Evolutionary conservation across 177 flowering plant species (phyloP).

Genomic region (Vitis hybrid): DNA sequence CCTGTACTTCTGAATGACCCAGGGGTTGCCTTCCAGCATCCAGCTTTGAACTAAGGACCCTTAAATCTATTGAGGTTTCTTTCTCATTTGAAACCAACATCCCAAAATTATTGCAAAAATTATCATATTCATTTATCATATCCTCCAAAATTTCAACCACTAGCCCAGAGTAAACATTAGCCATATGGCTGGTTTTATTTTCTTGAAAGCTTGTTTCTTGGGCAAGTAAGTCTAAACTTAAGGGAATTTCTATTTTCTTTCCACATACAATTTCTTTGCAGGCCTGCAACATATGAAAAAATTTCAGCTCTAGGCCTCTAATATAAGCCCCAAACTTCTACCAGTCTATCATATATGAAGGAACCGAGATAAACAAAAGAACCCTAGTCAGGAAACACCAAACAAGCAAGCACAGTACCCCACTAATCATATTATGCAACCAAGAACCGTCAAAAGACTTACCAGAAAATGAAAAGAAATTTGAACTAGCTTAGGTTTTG

Average conservation of each 20-base stretch:
- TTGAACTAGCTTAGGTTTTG: too few relatives aligned
- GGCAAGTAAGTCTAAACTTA: background rate
- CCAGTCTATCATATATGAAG: background rate
- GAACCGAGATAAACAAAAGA: background rate
- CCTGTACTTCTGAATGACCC: conserved; percentile 3
- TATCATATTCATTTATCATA: background rate
- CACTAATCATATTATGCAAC: too few relatives aligned
- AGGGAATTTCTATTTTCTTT: conserved; percentile 10
- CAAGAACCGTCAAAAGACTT: background rate
- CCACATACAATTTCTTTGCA: conserved; percentile 9
- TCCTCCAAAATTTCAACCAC: background rate
- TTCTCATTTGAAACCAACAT: conserved; percentile 1
- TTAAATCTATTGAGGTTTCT: conserved; percentile 1
- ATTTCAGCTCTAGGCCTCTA: background rate
- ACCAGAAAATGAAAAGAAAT: background rate
- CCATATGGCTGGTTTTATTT: background rate
- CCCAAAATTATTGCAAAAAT: background rate
- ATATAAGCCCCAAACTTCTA: conserved; percentile 1
- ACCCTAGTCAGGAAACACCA: background rate
- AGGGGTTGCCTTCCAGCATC: background rate
- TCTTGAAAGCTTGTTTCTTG: background rate
- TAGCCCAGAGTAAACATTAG: background rate
- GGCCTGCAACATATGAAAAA: background rate
- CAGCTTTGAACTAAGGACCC: conserved; percentile 9
- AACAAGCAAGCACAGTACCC: too few relatives aligned